These are phyloP conservation scores for Lipomyces yarrowii DNA, from an alignment of 1,139 yeast genomes.

Conservation along the genomic window DNA sequence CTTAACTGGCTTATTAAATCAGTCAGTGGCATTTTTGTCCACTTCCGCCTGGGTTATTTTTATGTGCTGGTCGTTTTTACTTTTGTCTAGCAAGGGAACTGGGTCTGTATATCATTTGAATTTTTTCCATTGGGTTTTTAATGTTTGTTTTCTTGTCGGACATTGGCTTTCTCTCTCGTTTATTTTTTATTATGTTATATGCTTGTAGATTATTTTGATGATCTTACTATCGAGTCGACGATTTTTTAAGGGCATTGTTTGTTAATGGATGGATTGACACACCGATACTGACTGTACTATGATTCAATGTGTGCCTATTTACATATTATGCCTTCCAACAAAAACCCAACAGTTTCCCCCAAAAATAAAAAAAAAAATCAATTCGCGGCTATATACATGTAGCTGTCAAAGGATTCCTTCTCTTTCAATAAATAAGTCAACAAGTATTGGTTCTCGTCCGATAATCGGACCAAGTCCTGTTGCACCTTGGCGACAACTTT, in stretches of 20 bases:
- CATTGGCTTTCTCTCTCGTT: not conserved
- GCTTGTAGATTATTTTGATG: not conserved
- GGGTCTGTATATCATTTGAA: not conserved
- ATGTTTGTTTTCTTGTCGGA: not conserved
- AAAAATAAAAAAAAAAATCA: not conserved
- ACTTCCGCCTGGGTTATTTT: not conserved
- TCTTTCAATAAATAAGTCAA: constrained; percentile 44
- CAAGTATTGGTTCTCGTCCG: constrained; percentile 61
- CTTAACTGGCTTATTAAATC: not conserved
- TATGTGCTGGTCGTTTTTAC: not conserved
- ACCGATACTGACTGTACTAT: no score
- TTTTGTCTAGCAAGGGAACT: not conserved
- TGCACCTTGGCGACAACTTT: constrained; percentile 75
- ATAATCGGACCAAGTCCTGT: constrained; percentile 65
- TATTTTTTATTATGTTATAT: not conserved
- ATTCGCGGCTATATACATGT: constrained; percentile 10
- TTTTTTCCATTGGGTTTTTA: not conserved
- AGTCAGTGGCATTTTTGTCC: not conserved
- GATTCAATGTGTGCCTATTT: not conserved
- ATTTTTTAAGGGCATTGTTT: not conserved
- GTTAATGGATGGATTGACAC: not conserved
- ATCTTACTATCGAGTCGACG: not conserved
- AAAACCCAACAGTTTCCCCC: not conserved
- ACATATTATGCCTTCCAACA: not conserved
- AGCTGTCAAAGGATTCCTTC: constrained; percentile 16